Evolutionary conservation across 2,329 filamentous ascomycete genomes (phyloP), one percentile per base, ranked within the genome.

Genomic region (Huntiella moniliformis): DNA sequence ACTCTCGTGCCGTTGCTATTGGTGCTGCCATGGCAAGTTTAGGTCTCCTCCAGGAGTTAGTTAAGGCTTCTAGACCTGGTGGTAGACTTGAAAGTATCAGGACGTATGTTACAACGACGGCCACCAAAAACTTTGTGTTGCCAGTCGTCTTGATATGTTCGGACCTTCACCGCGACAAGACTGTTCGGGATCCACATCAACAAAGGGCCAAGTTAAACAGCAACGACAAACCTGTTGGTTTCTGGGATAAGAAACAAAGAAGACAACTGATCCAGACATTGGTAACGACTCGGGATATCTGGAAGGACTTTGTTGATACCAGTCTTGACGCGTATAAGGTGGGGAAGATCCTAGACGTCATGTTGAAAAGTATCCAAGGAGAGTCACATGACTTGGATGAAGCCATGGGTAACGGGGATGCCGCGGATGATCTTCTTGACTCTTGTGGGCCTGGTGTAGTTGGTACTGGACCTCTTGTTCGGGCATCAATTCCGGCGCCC

Each of bases 281-380:
- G 2, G 79, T 87, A 56, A 71, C 70, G 13, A 82, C 82, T 6
- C 72, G 74, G 39, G 67, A 71, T 13, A 91, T 96, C 47, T 96
- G 87, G 86, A 77, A 80, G 42, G 75, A 74, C 7, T 67, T 86
- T 8, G 73, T 77, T 3, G 79, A 91, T 46, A 69, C 77, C 17
- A 91, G 82, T 1, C 80, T 95, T 63, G 88, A 96, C 53, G 85
- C 87, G 0, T 87, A 79, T 64, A 96, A 96, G 63, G 88, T 85
- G 1, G 76, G 76, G 36, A 76, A 75, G 37, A 71, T 88, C 17
- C 66, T 96, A n/a, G 77, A 77, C 16, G 77, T 95, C 44, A 86
- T 96, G 73, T 63, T 96, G 38, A 70, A 77, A 31, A 91, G 91
- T 59, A 68, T 95, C 13, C 33, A 42, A 11, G 4, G 34, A 28